These are phyloP conservation scores for Fusarium euwallaceae DNA, from an alignment of 2,329 filamentous ascomycete genomes.

Conservation along the genomic window DNA sequence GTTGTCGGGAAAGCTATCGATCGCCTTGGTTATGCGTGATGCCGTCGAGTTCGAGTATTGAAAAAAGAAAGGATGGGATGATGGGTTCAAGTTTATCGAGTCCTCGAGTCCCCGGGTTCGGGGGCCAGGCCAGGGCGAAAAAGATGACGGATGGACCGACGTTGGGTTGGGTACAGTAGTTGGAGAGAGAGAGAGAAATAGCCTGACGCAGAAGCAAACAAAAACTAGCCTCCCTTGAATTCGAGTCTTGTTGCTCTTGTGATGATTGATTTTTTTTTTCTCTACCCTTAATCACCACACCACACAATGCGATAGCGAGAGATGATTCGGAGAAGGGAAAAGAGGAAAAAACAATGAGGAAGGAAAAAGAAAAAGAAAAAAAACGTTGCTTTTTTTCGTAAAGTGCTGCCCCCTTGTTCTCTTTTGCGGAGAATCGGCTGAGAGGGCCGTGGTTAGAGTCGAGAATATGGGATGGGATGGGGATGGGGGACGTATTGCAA, in stretches of 20 bases:
- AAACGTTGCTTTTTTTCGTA: constrained; percentile 16
- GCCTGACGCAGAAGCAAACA: constrained; percentile 36
- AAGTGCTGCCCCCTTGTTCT: constrained; percentile 21
- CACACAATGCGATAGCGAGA: constrained; percentile 4
- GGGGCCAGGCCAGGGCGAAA: constrained; percentile 27
- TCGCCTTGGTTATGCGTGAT: constrained; percentile 1
- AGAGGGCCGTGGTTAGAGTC: constrained; percentile 37
- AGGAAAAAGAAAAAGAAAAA: constrained; percentile 8
- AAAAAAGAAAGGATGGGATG: constrained; percentile 1
- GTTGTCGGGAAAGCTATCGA: constrained; percentile 18
- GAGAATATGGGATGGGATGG: constrained; percentile 19
- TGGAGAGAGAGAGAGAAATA: constrained; percentile 6
- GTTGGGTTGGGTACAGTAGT: neutral
- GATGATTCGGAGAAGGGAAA: constrained; percentile 18
- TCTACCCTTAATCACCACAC: neutral
- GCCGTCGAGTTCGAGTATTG: neutral
- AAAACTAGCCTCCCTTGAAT: constrained; percentile 26
- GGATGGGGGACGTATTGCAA: neutral
- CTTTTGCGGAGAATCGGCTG: constrained; percentile 31
- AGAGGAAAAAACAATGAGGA: constrained; percentile 14
- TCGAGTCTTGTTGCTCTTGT: constrained; percentile 3
- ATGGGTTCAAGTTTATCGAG: constrained; percentile 24
- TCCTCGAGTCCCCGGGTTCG: constrained; percentile 1
- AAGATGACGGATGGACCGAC: constrained; percentile 23
- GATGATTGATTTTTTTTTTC: neutral